phyloP scores from a whole-genome alignment of 495 filamentous ascomycete genomes.

The Hyaloscypha variabilis region DNA sequence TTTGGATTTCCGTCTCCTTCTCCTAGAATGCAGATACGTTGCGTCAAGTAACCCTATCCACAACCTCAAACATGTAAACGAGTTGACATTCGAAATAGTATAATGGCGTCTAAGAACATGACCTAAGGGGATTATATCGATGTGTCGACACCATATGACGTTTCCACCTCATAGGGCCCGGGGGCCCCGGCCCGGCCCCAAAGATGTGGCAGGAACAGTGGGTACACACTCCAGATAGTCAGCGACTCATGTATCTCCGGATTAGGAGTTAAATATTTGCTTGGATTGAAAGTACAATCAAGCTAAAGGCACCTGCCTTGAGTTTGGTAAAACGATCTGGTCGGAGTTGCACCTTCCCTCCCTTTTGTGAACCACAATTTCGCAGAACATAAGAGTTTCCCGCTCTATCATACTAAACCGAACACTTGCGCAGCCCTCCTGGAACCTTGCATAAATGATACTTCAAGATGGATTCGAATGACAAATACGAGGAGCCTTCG shows the following conservation, averaged over 20 bases:
- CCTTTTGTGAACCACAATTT: not conserved
- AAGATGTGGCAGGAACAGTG: not conserved
- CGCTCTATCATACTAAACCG: not conserved
- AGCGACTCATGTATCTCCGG: not conserved
- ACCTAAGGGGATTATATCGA: too few species aligned
- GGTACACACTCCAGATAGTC: not conserved
- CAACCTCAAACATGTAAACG: too few species aligned
- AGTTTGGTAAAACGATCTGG: not conserved
- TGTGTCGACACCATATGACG: not conserved
- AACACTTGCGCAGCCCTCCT: not conserved
- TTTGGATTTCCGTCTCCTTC: too few species aligned
- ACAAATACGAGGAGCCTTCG: not conserved
- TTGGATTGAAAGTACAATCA: not conserved
- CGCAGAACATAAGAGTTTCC: not conserved
- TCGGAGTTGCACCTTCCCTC: not conserved
- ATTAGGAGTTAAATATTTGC: too few species aligned
- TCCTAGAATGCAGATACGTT: too few species aligned
- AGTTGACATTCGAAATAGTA: too few species aligned
- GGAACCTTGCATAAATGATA: not conserved
- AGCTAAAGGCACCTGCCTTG: not conserved
- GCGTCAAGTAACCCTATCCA: too few species aligned
- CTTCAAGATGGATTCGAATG: not conserved
- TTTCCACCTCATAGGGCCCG: not conserved
- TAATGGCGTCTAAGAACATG: too few species aligned
- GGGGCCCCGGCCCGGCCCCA: not conserved